A percentile compares a stretch with the other conserved stretches of the same genome.
phyloP scores from a whole-genome alignment of 768 basidiomycete genomes.

The Lepiota venenata region DNA sequence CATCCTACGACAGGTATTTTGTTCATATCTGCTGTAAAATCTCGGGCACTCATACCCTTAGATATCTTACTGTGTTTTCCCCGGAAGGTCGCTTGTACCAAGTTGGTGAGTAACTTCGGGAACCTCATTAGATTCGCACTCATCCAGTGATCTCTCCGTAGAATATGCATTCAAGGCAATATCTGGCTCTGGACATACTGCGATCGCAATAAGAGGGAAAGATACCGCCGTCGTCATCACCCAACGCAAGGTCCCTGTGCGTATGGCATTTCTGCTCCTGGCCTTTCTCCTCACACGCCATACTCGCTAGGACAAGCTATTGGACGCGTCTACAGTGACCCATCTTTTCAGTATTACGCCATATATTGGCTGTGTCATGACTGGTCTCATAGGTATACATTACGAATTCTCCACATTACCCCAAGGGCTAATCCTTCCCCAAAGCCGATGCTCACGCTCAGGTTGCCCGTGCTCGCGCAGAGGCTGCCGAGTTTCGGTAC shows the following conservation, averaged over 20 bases:
- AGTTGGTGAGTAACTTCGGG: constrained; percentile 68
- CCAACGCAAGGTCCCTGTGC: constrained; percentile 96
- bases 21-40: not conserved
- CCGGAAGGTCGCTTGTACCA: constrained; percentile 97
- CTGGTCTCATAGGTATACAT: constrained; percentile 84
- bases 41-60: constrained; percentile 20
- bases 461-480: constrained; percentile 78
- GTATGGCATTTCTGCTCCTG: constrained; percentile 26
- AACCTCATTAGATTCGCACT: not conserved
- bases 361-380: constrained; percentile 96
- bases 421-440: constrained; percentile 3
- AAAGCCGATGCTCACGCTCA: constrained; percentile 92
- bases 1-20: constrained; percentile 84
- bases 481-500: constrained; percentile 92
- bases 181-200: constrained; percentile 93
- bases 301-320: constrained; percentile 82
- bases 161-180: constrained; percentile 99
- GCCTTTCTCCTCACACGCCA: constrained; percentile 9
- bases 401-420: not conserved
- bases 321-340: constrained; percentile 91
- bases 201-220: constrained; percentile 89
- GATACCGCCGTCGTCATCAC: constrained; percentile 96
- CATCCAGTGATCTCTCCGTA: constrained; percentile 26
- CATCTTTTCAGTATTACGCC: constrained; percentile 97
- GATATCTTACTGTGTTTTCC: constrained; percentile 96